Evolutionary conservation across 768 basidiomycete genomes (phyloP), one percentile per base, ranked within the genome.

Genomic region (Crepidotus variabilis): DNA sequence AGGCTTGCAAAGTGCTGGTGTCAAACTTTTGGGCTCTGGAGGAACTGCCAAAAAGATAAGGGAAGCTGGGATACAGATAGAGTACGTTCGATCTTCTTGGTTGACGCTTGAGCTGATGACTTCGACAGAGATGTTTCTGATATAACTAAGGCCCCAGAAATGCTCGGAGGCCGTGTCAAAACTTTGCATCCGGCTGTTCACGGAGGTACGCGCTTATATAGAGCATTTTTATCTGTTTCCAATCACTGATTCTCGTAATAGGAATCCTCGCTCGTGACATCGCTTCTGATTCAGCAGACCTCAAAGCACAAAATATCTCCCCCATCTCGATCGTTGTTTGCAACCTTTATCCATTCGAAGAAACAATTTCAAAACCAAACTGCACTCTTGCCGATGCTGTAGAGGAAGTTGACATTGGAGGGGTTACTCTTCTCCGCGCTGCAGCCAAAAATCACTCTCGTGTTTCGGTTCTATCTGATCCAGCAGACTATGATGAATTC

Each of bases 351-450:
- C 97, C 97, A 0, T 99, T 99, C 76, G 85, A 90, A 32, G 83
- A 86, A 20, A 97, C 95, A 49, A 91, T 96, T 69, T 82, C 95
- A 0, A 84, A 87, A 63, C 91, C 94, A 0, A 83, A 84, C 61
- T 95, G 94, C 74, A 94, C 92, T 10, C 84, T 98, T 57, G 85
- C 92, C 2, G 88, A 89, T 49, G 96, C 96, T 5, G 88, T 98
- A 57, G 97, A 99, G 70, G 97, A 99, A 72, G 90, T 99, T 63
- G 97, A 99, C 73, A 98, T 99, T 56, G 97, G 97, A 6, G 97
- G 97, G 23, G 97, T 99, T 48, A 98, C 97, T 6, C 87, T 99
- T 8, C 85, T 98, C 49, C 90, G 97, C 43, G 97, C 96, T 7
- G 97, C 96, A 1, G 97, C 97, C 54, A 99, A 99, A 75, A 99